Base-by-base conservation (phyloP, 2,329 filamentous ascomycete genomes). In the Fusarium sp. region DNA sequence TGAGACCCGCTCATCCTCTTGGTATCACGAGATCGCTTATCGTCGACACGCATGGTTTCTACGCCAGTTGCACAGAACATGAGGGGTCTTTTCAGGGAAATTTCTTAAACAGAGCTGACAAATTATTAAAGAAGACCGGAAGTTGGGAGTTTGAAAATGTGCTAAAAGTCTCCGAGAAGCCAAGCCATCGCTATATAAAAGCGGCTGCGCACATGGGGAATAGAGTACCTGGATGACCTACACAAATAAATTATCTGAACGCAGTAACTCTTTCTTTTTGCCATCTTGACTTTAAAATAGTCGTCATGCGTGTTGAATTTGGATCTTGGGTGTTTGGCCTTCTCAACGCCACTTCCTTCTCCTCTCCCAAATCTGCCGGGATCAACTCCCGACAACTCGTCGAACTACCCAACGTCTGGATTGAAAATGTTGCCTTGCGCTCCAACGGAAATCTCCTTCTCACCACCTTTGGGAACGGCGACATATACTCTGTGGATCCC, bases 391-490 rank as follows among this genome's bases (percentile, higher is more conserved):
- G 29, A 37, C 24, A 62, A 11, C 41, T 62, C n/a, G 24, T 62
- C 5, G 22, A 63, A 10, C 29, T 71, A 9, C 67, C 62, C 2
- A 24, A 24, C n/a, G 29, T 54, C n/a, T 52, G 41, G 45, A 63
- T 71, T 7, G 68, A 71, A 22, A 71, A 70, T 7, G n/a, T 43
- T 6, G 57, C 18, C 5, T 13, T n/a, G 20, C 24, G 67, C 35
- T 43, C 57, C 16, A 71, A 67, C 11, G 68, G 68, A 1, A 14
- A 71, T 20, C 57, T 70, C 4, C 13, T 71, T 10, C 56, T 71
- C 0, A 71, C 8, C 33, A 45, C 57, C 6, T 31, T 71, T 16
- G 56, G 41, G 4, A 50, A 63, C 6, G 33, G 27, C 0, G 31
- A 54, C 8, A 11, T 71, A 2, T 71, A 48, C 29, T 52, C 50